phyloP scores from a whole-genome alignment of 805 yeast genomes.

The Metschnikowia baotianmanensis region DNA sequence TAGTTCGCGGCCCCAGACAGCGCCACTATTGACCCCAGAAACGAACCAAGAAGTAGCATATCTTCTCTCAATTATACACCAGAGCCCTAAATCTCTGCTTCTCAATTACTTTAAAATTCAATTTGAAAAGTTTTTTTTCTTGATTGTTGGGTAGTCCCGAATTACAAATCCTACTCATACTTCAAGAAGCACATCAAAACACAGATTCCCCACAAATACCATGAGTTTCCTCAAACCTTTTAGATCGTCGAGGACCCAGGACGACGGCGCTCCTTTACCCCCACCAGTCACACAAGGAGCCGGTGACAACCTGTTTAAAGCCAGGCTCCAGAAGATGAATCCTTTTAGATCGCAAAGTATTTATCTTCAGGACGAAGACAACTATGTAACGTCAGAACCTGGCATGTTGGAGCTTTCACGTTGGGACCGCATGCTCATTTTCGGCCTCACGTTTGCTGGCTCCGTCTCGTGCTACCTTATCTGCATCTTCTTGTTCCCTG shows the following conservation, averaged over 20 bases:
- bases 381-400: conserved; percentile 43
- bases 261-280: conserved; percentile 37
- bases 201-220: not conserved
- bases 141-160: not conserved
- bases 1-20: too few species aligned
- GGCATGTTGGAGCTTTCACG: conserved; percentile 43
- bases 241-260: conserved; percentile 20
- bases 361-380: conserved; percentile 41
- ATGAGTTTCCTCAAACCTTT: conserved; percentile 43
- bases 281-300: conserved; percentile 35
- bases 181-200: not conserved
- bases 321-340: conserved; percentile 35
- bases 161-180: not conserved
- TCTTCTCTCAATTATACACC: too few species aligned
- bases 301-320: conserved; percentile 23
- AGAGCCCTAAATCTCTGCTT: too few species aligned
- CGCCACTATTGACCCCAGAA: too few species aligned
- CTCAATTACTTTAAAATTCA: not conserved
- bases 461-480: conserved; percentile 40
- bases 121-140: not conserved
- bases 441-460: conserved; percentile 44
- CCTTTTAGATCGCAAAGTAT: conserved; percentile 39
- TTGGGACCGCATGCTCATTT: conserved; percentile 48
- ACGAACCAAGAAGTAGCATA: too few species aligned
- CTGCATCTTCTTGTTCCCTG: conserved; percentile 44